These are phyloP conservation scores for Danielia oregonensis DNA, from an alignment of 805 yeast genomes.

Conservation along the genomic window DNA sequence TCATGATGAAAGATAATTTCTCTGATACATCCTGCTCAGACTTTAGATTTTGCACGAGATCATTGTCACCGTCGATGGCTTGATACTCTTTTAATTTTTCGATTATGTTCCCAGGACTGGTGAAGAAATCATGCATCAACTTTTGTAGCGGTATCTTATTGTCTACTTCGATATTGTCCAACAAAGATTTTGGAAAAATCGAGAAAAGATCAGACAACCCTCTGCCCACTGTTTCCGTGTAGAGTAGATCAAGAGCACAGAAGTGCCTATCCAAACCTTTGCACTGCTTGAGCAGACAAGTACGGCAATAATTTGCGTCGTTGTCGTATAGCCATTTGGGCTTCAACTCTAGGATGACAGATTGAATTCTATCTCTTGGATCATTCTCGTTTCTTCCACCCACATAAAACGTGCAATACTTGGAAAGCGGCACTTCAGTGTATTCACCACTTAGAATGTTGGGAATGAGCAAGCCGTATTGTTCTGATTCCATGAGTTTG, in stretches of 20 bases:
- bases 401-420: constrained; percentile 31
- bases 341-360: constrained; percentile 13
- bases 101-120: constrained; percentile 14
- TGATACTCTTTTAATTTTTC: constrained; percentile 33
- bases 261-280: constrained; percentile 13
- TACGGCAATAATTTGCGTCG: constrained; percentile 12
- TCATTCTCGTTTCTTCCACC: constrained; percentile 6
- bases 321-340: constrained; percentile 19
- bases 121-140: constrained; percentile 2
- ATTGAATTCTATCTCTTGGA: not conserved
- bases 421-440: constrained; percentile 25
- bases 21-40: constrained; percentile 36
- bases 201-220: constrained; percentile 13
- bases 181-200: constrained; percentile 3
- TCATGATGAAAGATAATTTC: constrained; percentile 43
- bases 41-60: constrained; percentile 27
- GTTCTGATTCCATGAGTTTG: constrained; percentile 34
- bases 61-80: constrained; percentile 28
- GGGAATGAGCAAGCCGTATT: constrained; percentile 42
- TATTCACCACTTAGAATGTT: constrained; percentile 36
- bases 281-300: constrained; percentile 13
- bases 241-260: constrained; percentile 13
- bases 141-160: constrained; percentile 1
- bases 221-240: constrained; percentile 2
- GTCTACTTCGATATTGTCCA: not conserved